These are phyloP conservation scores for Cercophora newfieldiana DNA, from an alignment of 495 filamentous ascomycete species.

Conservation along the genomic window DNA sequence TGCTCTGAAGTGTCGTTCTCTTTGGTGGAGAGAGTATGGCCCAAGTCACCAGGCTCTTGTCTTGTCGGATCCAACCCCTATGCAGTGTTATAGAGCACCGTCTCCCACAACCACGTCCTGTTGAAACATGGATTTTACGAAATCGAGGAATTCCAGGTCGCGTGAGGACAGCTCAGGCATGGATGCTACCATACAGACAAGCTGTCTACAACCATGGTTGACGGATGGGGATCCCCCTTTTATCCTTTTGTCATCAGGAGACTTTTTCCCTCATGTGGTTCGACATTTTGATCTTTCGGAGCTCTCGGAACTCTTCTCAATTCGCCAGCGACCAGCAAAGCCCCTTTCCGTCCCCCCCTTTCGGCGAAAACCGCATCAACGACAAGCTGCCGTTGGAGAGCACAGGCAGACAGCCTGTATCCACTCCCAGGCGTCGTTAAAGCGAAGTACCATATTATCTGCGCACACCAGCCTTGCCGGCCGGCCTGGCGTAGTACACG, in stretches of 20 bases:
- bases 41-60: too few relatives aligned
- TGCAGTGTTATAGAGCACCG: too few relatives aligned
- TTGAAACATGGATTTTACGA: neutral
- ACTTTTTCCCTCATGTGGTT: neutral
- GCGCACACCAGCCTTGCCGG: neutral
- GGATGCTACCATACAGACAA: neutral
- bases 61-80: too few relatives aligned
- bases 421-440: neutral
- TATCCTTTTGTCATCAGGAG: neutral
- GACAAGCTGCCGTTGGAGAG: neutral
- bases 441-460: neutral
- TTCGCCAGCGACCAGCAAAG: neutral
- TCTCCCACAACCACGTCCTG: too few relatives aligned
- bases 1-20: neutral
- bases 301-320: neutral
- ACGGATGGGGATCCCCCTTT: neutral
- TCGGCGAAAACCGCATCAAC: neutral
- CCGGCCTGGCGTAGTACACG: neutral
- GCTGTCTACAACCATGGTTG: neutral
- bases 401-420: neutral
- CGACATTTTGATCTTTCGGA: neutral
- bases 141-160: neutral
- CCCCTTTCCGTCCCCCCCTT: neutral
- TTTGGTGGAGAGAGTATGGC: neutral
- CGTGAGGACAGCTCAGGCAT: neutral